Conservation (phyloP, 805 yeast genomes). For the Priceomyces fermenticarens region DNA sequence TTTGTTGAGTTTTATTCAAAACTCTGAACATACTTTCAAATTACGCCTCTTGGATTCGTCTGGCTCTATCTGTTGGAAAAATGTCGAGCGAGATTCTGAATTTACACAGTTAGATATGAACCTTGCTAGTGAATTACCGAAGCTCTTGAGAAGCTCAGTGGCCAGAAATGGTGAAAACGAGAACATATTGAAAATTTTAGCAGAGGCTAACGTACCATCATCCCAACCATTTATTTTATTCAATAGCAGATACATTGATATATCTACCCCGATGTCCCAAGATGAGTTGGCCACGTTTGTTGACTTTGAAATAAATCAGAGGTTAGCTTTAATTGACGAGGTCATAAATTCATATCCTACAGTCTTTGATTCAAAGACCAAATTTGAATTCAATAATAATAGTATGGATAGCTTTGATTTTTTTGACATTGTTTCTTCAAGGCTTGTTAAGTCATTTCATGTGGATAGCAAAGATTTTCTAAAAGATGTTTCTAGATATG, state of each 20-base stretch:
- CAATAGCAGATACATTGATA: conserved; percentile 53
- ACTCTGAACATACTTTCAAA: conserved; percentile 16
- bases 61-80: background rate
- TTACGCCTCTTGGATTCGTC: conserved; percentile 30
- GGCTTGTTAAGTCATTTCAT: conserved; percentile 43
- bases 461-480: conserved; percentile 39
- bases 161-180: background rate
- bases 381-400: conserved; percentile 15
- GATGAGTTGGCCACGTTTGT: conserved; percentile 36
- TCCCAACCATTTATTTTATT: conserved; percentile 41
- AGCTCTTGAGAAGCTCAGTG: background rate
- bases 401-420: conserved; percentile 33
- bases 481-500: conserved; percentile 45
- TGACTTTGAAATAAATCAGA: conserved; percentile 45
- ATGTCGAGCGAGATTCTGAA: background rate
- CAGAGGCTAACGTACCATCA: conserved; percentile 27
- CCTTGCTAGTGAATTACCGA: background rate
- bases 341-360: conserved; percentile 26
- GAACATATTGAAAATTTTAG: conserved; percentile 17
- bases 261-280: conserved; percentile 17
- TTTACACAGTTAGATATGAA: background rate
- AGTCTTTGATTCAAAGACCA: conserved; percentile 14
- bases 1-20: conserved; percentile 21
- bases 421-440: conserved; percentile 46
- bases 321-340: conserved; percentile 34